Evolutionary conservation across 768 basidiomycete genomes (phyloP).

Genomic region (Mycena galopus): DNA sequence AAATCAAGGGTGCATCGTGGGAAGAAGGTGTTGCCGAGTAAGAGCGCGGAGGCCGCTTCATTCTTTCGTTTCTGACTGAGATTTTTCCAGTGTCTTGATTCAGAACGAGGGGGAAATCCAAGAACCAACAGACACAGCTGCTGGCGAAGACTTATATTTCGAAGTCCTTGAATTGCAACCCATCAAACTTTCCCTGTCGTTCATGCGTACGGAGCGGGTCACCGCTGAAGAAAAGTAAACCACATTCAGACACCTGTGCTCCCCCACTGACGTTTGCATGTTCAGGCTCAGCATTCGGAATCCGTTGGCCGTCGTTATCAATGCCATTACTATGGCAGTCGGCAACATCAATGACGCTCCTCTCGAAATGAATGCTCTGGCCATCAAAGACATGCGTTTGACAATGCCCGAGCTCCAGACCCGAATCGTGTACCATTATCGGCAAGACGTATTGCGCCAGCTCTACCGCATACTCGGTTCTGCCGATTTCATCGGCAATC

Average conservation of each 20-base stretch:
- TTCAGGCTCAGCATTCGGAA: slow-evolving; percentile 83
- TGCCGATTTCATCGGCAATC: slow-evolving; percentile 96
- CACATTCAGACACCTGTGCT: background rate
- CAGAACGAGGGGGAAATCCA: slow-evolving; percentile 74
- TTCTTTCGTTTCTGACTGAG: slow-evolving; percentile 21
- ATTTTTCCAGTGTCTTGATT: slow-evolving; percentile 72
- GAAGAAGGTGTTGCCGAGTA: slow-evolving; percentile 84
- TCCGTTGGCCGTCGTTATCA: slow-evolving; percentile 92
- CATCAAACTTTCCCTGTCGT: slow-evolving; percentile 91
- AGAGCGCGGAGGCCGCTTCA: slow-evolving; percentile 40
- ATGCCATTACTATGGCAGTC: slow-evolving; percentile 95
- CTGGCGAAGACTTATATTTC: slow-evolving; percentile 90
- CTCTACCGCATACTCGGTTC: slow-evolving; percentile 98
- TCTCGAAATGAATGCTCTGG: slow-evolving; percentile 92
- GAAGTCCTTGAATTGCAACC: slow-evolving; percentile 96
- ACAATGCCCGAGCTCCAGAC: slow-evolving; percentile 86
- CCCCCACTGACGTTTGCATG: slow-evolving; percentile 10
- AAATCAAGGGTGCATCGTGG: slow-evolving; percentile 94
- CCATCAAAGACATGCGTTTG: slow-evolving; percentile 93
- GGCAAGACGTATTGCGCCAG: slow-evolving; percentile 93
- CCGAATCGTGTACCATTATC: slow-evolving; percentile 92
- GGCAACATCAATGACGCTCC: slow-evolving; percentile 98
- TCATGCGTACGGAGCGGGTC: slow-evolving; percentile 96
- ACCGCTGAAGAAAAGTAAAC: slow-evolving; percentile 94
- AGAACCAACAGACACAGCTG: slow-evolving; percentile 75